phyloP scores from a whole-genome alignment of 495 filamentous ascomycete species.

The Beverwykella pulmonaria region DNA sequence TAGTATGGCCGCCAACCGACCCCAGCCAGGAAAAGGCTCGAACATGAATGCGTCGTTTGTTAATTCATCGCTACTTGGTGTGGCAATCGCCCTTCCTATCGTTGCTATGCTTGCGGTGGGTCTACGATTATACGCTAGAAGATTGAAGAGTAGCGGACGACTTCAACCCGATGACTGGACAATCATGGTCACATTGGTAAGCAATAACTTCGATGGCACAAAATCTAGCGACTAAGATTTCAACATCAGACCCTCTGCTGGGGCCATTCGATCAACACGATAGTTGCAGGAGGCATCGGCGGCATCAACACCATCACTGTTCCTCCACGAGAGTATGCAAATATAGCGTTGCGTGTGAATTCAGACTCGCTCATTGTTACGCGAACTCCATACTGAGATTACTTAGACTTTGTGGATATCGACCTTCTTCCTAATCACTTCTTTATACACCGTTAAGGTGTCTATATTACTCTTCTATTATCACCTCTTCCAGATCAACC shows the following conservation, averaged over 20 bases:
- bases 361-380: background rate
- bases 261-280: constrained; percentile 26
- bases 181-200: constrained; percentile 19
- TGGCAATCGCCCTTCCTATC: constrained; percentile 23
- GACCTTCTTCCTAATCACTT: constrained; percentile 21
- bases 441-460: constrained; percentile 24
- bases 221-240: background rate
- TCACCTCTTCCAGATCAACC: constrained; percentile 19
- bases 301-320: constrained; percentile 19
- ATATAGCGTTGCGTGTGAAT: constrained; percentile 21
- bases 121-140: constrained; percentile 15
- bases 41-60: constrained; percentile 18
- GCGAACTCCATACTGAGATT: background rate
- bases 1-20: background rate
- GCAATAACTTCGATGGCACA: background rate
- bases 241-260: constrained; percentile 6
- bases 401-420: constrained; percentile 23
- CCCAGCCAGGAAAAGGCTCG: background rate
- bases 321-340: constrained; percentile 24
- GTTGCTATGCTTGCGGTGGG: background rate
- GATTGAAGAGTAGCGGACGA: background rate
- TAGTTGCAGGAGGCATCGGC: constrained; percentile 19
- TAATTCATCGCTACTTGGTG: constrained; percentile 11
- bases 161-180: constrained; percentile 21
- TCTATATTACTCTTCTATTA: constrained; percentile 32